Conservation (phyloP, 805 yeast species). For the Starmerella bombi region DNA sequence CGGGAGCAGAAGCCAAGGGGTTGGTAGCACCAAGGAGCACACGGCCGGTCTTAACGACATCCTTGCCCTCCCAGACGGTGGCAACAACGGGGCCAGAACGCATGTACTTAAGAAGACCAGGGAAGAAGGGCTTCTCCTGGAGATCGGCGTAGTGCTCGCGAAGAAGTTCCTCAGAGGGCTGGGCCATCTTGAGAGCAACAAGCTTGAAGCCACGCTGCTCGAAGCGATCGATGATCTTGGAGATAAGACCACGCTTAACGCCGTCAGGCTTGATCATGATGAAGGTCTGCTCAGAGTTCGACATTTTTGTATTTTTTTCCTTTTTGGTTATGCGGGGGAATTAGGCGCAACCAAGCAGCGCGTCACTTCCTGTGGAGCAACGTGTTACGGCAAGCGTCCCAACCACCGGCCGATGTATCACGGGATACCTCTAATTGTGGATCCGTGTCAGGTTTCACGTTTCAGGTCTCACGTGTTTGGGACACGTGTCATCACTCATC, state of each 20-base stretch:
- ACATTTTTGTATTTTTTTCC: constrained; percentile 19
- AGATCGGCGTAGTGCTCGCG: constrained; percentile 93
- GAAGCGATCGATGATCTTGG: constrained; percentile 82
- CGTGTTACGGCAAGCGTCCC: too few relatives aligned
- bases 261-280: constrained; percentile 71
- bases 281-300: constrained; percentile 24
- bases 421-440: too few relatives aligned
- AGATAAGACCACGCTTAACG: constrained; percentile 95
- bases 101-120: constrained; percentile 92
- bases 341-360: too few relatives aligned
- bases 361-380: too few relatives aligned
- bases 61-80: constrained; percentile 99
- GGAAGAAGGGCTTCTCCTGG: constrained; percentile 94
- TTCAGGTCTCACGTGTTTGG: too few relatives aligned
- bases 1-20: constrained; percentile 95
- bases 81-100: constrained; percentile 96
- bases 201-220: constrained; percentile 96
- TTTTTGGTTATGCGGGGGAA: neutral
- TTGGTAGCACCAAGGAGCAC: constrained; percentile 96
- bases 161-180: constrained; percentile 75
- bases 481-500: too few relatives aligned
- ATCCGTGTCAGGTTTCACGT: too few relatives aligned
- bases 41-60: constrained; percentile 98
- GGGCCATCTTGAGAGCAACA: constrained; percentile 84
- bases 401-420: too few relatives aligned